These are phyloP conservation scores for Globisporangium okanoganense DNA, from an alignment of 352 stramenopile genomes.

Conservation along the genomic window DNA sequence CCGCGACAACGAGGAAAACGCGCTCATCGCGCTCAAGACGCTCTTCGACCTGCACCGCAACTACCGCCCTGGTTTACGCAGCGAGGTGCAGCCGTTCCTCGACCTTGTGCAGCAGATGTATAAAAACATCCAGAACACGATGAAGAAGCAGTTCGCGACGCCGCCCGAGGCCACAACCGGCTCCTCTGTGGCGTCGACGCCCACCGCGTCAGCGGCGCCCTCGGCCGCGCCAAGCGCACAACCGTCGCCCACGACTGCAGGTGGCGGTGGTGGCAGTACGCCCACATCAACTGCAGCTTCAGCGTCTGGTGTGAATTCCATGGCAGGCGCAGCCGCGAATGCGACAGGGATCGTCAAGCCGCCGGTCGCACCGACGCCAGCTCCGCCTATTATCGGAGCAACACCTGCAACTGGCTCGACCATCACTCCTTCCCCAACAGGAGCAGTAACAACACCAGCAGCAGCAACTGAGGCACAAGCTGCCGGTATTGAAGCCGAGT, in stretches of 20 bases:
- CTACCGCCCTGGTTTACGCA: constrained; percentile 88
- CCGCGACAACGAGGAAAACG: constrained; percentile 97
- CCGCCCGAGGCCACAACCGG: constrained; percentile 26
- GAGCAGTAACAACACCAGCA: constrained; percentile 18
- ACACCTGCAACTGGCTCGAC: neutral
- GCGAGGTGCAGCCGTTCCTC: constrained; percentile 89
- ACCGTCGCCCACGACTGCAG: constrained; percentile 5
- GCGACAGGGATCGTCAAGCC: constrained; percentile 11
- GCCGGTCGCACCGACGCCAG: constrained; percentile 2
- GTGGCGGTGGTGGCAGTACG: neutral
- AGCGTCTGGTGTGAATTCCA: neutral
- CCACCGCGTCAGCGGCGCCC: neutral
- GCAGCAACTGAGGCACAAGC: constrained; percentile 14
- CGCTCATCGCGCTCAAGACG: constrained; percentile 92
- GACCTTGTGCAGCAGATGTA: constrained; percentile 90
- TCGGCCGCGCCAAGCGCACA: neutral
- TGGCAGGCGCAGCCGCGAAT: neutral
- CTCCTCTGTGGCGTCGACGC: neutral
- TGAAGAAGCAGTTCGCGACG: constrained; percentile 83
- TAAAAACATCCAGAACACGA: constrained; percentile 78
- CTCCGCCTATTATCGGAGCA: constrained; percentile 9
- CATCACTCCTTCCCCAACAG: neutral
- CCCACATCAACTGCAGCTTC: neutral
- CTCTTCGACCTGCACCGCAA: constrained; percentile 98
- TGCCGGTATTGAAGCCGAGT: constrained; percentile 9